Evolutionary conservation across 805 yeast genomes (phyloP), one percentile per base, ranked within the genome.

Genomic region (Starmerella davenportii): DNA sequence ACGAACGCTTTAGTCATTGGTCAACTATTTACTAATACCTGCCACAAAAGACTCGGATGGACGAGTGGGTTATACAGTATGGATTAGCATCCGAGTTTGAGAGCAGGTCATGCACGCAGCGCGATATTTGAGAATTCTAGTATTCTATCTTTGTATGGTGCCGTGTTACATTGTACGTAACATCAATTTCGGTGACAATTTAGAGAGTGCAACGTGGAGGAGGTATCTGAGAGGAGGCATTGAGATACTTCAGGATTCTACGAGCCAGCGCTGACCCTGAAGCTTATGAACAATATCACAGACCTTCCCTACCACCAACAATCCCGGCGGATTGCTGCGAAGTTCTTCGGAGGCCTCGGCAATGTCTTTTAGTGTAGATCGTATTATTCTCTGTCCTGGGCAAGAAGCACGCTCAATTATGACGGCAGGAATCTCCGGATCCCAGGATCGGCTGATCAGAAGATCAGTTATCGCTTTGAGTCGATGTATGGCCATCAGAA

Each of bases 271-370:
- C 25, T 23, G 25, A 11, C 25, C 35, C 11, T 31, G 30, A 3
- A 41, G 31, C 23, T 49, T 44, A 23, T 51, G 50, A 15, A 73
- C 54, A 0, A 73, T 75, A 9, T 66, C 66, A 48, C 95, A 85
- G 0, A 87, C 76, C 44, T 68, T 64, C 0, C 96, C 96, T 1
- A 81, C 69, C 2, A 87, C 76, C 31, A 87, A 62, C 38, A 87
- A 61, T 0, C 96, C 96, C 0, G 96, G 96, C 0, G 96, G 96
- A 45, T 94, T 65, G 11, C 90, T 75, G 0, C 94, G 95, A 33
- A 72, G 68, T 21, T 70, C 70, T 44, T 76, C 76, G 1, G 82
- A 70, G 1, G 90, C 92, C 32, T 66, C 74, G 0, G 77, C 76
- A 1, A 82, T 71, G 44, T 76, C 60, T 37, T 65, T 64, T 33